Base-by-base conservation (phyloP, 352 stramenopile species). In the Pythium dissimile region DNA sequence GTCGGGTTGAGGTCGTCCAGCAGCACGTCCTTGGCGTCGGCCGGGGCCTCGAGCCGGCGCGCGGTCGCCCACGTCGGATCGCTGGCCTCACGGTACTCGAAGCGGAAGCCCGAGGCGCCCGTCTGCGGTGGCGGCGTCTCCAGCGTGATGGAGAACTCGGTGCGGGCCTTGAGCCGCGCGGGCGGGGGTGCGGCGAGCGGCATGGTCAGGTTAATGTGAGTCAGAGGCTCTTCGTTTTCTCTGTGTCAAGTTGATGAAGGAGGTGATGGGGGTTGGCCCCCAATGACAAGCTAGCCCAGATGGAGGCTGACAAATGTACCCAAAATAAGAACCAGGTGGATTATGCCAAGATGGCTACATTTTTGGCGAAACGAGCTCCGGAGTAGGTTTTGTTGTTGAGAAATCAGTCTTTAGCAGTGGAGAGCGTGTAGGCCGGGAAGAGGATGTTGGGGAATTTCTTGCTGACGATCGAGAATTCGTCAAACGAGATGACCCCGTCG, bases 381-480 rank as follows among this genome's bases (percentile, higher is more conserved):
- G 31, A 37, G 8, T 8, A 13, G 13, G 31, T n/a, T n/a, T n/a
- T 21, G 10, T 23, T 8, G 18, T 16, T 41, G 16, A 41, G 20
- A 37, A 8, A 10, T 45, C 31, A 86, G 54, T 86, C 74, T 66
- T 87, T 89, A 6, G 73, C 72, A 13, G 73, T 75, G 15, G 73
- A 73, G 15, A 91, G 68, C 30, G 84, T 89, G 64, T 91, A 94
- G 32, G 82, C 80, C 26, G 88, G 89, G 73, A 96, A 97, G 21
- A 98, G 71, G 70, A 98, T 97, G 66, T 98, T 98, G 13, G 96
- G 94, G 64, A 98, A 99, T 66, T 97, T 98, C 70, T 98, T 98
- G 71, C 77, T 95, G 48, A 98, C 93, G 54, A 98, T 72, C 24
- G 95, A 87, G 67, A 98, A 98, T 70, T 98, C 95, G 60, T 99